Base-by-base conservation (phyloP, 1,284 basidiomycete species). In the Kalmanozyma brasiliensis region DNA sequence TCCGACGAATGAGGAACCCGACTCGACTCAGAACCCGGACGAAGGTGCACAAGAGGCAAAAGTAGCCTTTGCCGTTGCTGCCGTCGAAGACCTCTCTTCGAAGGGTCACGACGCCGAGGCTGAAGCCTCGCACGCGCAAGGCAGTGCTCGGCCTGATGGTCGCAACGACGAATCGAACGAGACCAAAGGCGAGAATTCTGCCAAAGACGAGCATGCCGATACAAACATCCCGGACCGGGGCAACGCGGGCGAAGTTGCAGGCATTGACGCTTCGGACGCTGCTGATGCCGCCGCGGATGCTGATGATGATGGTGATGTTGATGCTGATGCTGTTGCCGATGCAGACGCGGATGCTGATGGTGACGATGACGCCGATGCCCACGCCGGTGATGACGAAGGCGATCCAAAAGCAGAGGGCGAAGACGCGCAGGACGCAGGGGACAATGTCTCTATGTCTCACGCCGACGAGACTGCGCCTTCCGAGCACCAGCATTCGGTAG, bases 281-380 rank as follows among this genome's bases (percentile, higher is more conserved):
- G 37, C 17, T 10, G 17, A n/a, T 4, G 2, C 23, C 35, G 48
- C 38, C 32, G 32, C 42, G 4, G 49, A 44, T 36, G 52, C 29
- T 10, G 29, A 45, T 4, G 45, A 16, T 10, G 38, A 56, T 16
- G 40, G 22, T 30, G 34, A 44, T 44, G 10, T 19, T 7, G 30
- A 30, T 8, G 36, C 47, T 20, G 37, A 40, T 10, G 36, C 19
- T 14, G 48, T 38, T 6, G 34, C 6, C 23, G 37, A 43, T 13
- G 46, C 23, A 6, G 19, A 52, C n/a, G 42, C 23, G 6, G 52
- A 47, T 13, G 49, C 10, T 11, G 55, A 49, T 20, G 33, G 9
- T 2, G 49, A 73, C 17, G 52, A 48, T 8, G 51, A 71, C 5
- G 48, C 37, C 16, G 68, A 52, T 13, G 40, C 36, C 6, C 46